A percentile compares a stretch with the other conserved stretches of the same genome.
Conservation (phyloP, 1,139 yeast species). For the Pichia sp. region DNA sequence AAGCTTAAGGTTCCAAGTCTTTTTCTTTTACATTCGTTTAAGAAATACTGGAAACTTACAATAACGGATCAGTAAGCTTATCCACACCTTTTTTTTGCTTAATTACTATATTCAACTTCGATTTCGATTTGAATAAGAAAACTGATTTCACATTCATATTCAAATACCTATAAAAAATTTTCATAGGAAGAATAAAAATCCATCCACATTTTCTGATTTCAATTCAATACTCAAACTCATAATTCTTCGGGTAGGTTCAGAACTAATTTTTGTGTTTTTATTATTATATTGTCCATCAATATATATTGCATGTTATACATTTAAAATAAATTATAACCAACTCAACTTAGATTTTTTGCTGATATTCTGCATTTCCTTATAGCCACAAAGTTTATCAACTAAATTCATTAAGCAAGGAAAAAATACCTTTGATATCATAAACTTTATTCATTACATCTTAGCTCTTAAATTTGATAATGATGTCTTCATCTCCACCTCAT, state of each 20-base stretch:
- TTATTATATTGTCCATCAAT: not conserved
- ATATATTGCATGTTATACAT: not conserved
- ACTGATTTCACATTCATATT: no score
- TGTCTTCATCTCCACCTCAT: constrained; percentile 29
- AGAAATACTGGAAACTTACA: not conserved
- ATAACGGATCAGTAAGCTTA: not conserved
- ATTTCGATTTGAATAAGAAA: not conserved
- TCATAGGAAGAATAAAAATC: no score
- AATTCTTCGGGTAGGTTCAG: not conserved
- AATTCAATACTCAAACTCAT: not conserved
- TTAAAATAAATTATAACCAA: not conserved
- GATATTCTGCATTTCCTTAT: not conserved
- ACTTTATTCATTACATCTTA: not conserved
- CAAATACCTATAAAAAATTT: no score
- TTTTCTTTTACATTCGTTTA: not conserved
- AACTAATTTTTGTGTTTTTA: not conserved
- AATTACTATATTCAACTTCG: not conserved
- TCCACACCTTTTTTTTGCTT: not conserved
- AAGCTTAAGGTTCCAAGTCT: not conserved
- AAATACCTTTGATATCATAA: not conserved
- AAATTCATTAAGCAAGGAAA: not conserved
- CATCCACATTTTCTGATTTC: not conserved
- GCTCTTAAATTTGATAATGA: constrained; percentile 16
- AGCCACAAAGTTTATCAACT: not conserved
- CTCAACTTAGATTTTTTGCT: not conserved